Evolutionary conservation across 2,329 filamentous ascomycete species (phyloP), one percentile per base, ranked within the genome.

Genomic region (Pseudofabraea citricarpa): DNA sequence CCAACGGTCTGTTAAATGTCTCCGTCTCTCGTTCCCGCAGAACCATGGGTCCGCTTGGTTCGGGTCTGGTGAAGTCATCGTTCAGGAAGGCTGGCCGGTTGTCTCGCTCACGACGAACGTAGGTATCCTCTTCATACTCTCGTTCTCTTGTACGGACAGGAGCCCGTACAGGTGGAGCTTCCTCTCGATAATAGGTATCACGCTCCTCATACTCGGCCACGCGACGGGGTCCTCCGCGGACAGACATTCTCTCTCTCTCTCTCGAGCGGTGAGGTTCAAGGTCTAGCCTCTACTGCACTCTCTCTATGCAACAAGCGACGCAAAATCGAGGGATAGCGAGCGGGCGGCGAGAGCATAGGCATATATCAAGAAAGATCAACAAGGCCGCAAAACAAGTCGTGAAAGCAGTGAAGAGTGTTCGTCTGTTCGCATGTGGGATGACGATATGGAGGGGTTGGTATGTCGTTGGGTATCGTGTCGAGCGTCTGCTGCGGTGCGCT

Each of bases 21-120:
- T 61, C 58, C 5, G 47, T 50, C 8, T 62, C 54, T 20, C 57
- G 54, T 26, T 61, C 54, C 50, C 58, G 44, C 18, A 61, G 8
- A 8, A 62, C 59, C 44, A 62, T 18, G 6, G 53, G 53, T 23
- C 57, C 58, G 20, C 49, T 39, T 23, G 56, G 51, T 24, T 29
- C 22, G 24, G 20, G 18, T 48, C 55, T 47, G 26, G 46, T 47
- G 40, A 53, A 59, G 37, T 61, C 57, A 24, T 60, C 54, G 40
- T 54, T 51, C 22, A 61, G 51, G 37, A 61, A 61, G 21, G 56
- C 58, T 4, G 56, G 56, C 8, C 55, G 52, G 39, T 42, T 48
- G 33, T 51, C 51, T 23, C 55, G 46, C 18, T 54, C 57, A n/a
- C 48, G 43, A 24, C 43, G 35, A 20, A 36, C 46, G 45, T 52